Conservation (phyloP, 2,329 filamentous ascomycete species). For the Diplodia seriata region DNA sequence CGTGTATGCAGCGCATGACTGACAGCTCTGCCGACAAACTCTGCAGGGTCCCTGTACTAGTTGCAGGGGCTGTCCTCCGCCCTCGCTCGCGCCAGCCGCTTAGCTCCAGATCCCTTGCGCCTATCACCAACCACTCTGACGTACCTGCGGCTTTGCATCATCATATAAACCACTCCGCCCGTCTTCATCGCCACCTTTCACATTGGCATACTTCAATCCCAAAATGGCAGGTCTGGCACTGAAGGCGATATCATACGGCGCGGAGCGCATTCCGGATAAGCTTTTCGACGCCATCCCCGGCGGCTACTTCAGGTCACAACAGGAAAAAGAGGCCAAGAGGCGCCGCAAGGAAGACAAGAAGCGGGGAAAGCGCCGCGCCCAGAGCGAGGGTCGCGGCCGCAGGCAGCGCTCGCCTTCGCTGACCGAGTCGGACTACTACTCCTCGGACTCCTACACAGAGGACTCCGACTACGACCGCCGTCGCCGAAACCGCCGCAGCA, state of each 20-base stretch:
- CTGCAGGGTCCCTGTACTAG: slow-evolving; percentile 17
- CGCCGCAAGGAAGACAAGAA: slow-evolving; percentile 36
- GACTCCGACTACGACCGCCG: slow-evolving; percentile 31
- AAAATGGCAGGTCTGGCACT: slow-evolving; percentile 41
- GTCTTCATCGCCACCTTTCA: slow-evolving; percentile 16
- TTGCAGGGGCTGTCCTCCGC: slow-evolving; percentile 25
- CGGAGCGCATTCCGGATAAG: slow-evolving; percentile 49
- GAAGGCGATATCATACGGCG: slow-evolving; percentile 49
- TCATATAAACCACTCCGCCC: slow-evolving; percentile 27
- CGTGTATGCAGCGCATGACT: slow-evolving; percentile 20
- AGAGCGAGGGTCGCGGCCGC: slow-evolving; percentile 30
- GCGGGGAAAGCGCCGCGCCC: slow-evolving; percentile 33
- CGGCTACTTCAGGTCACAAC: slow-evolving; percentile 46
- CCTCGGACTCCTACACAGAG: slow-evolving; percentile 26
- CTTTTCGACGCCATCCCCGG: slow-evolving; percentile 49
- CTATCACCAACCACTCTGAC: slow-evolving; percentile 31
- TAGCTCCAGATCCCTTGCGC: slow-evolving; percentile 26
- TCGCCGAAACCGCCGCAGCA: slow-evolving; percentile 16
- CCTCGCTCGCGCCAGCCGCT: slow-evolving; percentile 6
- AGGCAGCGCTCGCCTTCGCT: slow-evolving; percentile 16
- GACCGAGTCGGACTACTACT: slow-evolving; percentile 33
- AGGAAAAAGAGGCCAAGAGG: slow-evolving; percentile 39
- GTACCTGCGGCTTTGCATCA: slow-evolving; percentile 26
- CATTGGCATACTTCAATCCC: slow-evolving; percentile 12
- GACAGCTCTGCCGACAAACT: not conserved